A percentile compares a stretch with the other conserved stretches of the same genome.
phyloP scores from a whole-genome alignment of 2,329 filamentous ascomycete genomes.

The Stagonosporopsis rhizophila region DNA sequence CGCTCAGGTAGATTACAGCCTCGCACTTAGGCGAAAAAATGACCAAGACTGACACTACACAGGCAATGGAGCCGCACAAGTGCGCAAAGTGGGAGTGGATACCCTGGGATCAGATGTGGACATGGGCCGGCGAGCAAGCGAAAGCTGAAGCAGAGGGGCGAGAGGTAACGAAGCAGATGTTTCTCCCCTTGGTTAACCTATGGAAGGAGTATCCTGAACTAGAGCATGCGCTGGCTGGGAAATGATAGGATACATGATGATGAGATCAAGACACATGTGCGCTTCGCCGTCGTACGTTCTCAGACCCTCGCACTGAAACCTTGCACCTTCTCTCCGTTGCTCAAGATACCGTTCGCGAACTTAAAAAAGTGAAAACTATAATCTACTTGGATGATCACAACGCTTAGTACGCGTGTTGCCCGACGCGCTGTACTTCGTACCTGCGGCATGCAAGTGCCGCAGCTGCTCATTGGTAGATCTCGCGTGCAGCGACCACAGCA shows the following conservation, averaged over 20 bases:
- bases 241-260: conserved; percentile 4
- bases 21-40: not conserved
- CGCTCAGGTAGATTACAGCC: conserved; percentile 59
- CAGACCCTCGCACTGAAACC: conserved; percentile 6
- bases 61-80: conserved; percentile 59
- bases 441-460: not conserved
- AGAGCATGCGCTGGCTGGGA: conserved; percentile 27
- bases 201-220: conserved; percentile 45
- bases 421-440: conserved; percentile 11
- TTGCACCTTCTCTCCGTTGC: not conserved
- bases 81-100: conserved; percentile 64
- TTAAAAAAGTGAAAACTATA: not conserved
- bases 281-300: not conserved
- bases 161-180: conserved; percentile 49
- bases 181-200: conserved; percentile 58
- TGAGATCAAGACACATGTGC: not conserved
- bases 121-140: conserved; percentile 45
- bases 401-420: conserved; percentile 1
- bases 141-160: conserved; percentile 35
- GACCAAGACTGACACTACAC: conserved; percentile 5
- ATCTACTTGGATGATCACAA: conserved; percentile 6
- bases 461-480: conserved; percentile 11
- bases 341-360: not conserved
- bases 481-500: conserved; percentile 10
- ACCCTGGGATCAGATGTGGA: conserved; percentile 56